Percentiles rank a stretch among this genome's conserved stretches.
Evolutionary conservation across 2,329 filamentous ascomycete genomes (phyloP).

Genomic region (Colletotrichum euphorbiae): DNA sequence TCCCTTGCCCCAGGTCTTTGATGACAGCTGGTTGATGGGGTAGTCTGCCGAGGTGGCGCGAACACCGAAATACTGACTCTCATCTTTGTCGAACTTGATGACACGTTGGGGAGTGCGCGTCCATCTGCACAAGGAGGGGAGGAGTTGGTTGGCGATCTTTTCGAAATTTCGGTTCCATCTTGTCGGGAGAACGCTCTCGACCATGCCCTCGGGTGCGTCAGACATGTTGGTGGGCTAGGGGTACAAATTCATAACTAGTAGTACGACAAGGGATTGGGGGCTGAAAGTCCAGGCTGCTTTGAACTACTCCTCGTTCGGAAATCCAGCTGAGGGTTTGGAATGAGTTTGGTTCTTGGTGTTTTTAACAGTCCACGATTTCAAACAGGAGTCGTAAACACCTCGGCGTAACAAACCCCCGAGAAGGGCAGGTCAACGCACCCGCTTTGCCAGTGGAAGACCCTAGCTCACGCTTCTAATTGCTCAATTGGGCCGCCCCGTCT

Average conservation of each 20-base stretch:
- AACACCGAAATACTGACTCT: conserved; percentile 42
- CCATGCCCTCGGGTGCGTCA: conserved; percentile 27
- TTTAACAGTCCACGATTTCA: conserved; percentile 18
- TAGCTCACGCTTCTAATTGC: conserved; percentile 30
- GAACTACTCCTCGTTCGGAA: neutral
- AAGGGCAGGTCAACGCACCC: conserved; percentile 17
- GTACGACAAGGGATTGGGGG: neutral
- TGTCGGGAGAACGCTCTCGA: conserved; percentile 30
- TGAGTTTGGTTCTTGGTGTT: neutral
- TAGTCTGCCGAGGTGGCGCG: conserved; percentile 33
- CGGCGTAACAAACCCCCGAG: conserved; percentile 17
- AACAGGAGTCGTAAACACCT: conserved; percentile 31
- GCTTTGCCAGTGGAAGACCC: neutral
- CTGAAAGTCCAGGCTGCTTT: neutral
- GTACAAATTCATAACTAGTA: neutral
- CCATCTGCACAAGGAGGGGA: conserved; percentile 39
- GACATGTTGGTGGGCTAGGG: conserved; percentile 11
- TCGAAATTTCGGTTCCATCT: conserved; percentile 32
- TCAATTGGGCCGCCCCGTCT: conserved; percentile 19
- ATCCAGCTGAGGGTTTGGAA: neutral
- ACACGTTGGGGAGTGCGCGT: conserved; percentile 37
- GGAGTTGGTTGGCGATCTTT: conserved; percentile 25
- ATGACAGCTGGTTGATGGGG: conserved; percentile 38
- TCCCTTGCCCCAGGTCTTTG: conserved; percentile 43
- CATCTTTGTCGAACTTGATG: conserved; percentile 42